Base-by-base conservation (phyloP, 441 rosid genomes). In the Theobroma grandiflorum region DNA sequence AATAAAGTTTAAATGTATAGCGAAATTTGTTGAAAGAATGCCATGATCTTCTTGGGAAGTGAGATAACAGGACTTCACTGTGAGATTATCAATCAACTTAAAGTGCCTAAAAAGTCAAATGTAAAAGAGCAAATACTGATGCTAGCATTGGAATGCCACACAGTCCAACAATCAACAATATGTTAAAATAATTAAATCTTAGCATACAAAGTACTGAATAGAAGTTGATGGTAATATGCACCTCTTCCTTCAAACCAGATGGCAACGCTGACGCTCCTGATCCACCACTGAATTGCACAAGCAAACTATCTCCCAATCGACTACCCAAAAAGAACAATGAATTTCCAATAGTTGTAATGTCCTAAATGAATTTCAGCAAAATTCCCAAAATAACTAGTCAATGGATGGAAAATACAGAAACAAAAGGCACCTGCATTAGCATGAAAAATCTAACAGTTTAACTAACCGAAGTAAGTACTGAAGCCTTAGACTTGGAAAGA, bases 391-490 rank as follows among this genome's bases (percentile, higher is more conserved):
- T 47, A 83, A 76, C 53, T 62, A 72, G 65, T 71, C 79, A 64
- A 81, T 77, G 63, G 68, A 35, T 4, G 8, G 31, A 35, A 53
- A n/a, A 63, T 64, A 57, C 3, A 55, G 16, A 40, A 43, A 42
- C n/a, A 82, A 57, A 59, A 15, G 26, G 1, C 16, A 26, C 31
- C 18, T 35, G 26, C 42, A 59, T 43, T 45, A 59, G 49, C 40
- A 7, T 38, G 72, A 82, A 86, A 82, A 77, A 73, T 61, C 52
- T 49, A 78, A 50, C 33, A 61, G 55, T 72, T 71, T 72, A 76
- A 92, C 99, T 89, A 80, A 97, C 99, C 93, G 99, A 95, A 82
- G 97, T 90, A 81, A 97, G 98, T 63, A 97, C 99, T 67, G 99
- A 97, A 85, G 99, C 99, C 87, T 93, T 97, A 74, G 99, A 94